Conservation (phyloP, 805 yeast genomes). For the Candida vartiovaarae region DNA sequence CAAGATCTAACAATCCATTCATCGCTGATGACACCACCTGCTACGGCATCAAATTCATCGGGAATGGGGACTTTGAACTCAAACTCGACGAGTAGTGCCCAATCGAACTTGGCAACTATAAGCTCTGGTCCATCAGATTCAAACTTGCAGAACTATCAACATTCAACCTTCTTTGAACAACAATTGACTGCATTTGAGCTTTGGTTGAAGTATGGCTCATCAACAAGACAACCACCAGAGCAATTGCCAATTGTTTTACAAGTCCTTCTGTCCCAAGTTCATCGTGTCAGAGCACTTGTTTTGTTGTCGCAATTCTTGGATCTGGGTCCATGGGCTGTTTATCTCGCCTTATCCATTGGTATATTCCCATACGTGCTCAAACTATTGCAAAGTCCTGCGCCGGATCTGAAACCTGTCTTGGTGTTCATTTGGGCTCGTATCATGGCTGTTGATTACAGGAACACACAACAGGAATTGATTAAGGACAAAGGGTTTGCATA, state of each 20-base stretch:
- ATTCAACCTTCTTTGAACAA: constrained; percentile 91
- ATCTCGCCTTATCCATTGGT: constrained; percentile 86
- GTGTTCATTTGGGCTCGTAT: constrained; percentile 97
- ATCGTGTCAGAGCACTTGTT: constrained; percentile 82
- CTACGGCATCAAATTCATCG: background rate
- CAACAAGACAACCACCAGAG: constrained; percentile 82
- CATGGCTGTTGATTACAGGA: constrained; percentile 88
- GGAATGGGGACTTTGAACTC: background rate
- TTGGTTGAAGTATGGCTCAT: constrained; percentile 89
- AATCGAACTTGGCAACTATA: background rate
- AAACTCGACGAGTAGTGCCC: background rate
- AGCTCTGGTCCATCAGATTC: constrained; percentile 2
- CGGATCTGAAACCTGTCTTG: constrained; percentile 86
- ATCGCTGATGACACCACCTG: background rate
- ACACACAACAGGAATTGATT: constrained; percentile 86
- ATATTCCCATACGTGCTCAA: constrained; percentile 93
- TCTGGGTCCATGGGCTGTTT: constrained; percentile 97
- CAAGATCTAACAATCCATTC: background rate
- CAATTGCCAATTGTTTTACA: constrained; percentile 92
- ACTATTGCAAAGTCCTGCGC: constrained; percentile 88
- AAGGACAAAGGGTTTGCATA: constrained; percentile 88
- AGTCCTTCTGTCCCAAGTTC: constrained; percentile 88
- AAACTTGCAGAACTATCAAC: constrained; percentile 55
- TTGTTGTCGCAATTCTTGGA: constrained; percentile 81
- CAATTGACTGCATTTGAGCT: constrained; percentile 93